Conservation (phyloP, 1,284 basidiomycete species). For the Boletus smithii region DNA sequence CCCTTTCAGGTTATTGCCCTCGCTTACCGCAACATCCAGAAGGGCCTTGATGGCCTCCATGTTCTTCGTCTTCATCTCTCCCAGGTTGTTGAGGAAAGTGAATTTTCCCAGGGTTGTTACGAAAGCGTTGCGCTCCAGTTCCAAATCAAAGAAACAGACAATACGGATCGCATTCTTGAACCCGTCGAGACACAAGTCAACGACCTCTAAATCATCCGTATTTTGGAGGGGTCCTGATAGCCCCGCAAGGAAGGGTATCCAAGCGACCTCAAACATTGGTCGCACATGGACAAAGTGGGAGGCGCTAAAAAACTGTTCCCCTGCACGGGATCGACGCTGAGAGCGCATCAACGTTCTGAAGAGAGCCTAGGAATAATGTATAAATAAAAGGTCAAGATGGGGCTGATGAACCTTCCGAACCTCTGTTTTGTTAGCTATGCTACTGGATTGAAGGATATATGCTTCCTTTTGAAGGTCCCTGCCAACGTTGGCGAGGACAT, state of each 20-base stretch:
- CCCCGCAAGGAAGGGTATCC: constrained; percentile 95
- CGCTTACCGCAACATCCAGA: constrained; percentile 87
- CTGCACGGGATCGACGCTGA: constrained; percentile 72
- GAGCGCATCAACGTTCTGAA: constrained; percentile 88
- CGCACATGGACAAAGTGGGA: constrained; percentile 92
- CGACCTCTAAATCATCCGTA: constrained; percentile 87
- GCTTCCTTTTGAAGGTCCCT: constrained; percentile 92
- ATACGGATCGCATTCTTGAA: constrained; percentile 93
- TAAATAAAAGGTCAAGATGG: constrained; percentile 2
- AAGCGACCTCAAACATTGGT: constrained; percentile 98
- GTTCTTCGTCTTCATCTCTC: constrained; percentile 98
- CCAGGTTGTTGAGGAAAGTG: constrained; percentile 93
- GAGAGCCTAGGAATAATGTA: constrained; percentile 56
- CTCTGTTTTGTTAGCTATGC: constrained; percentile 95
- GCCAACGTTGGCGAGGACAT: constrained; percentile 82
- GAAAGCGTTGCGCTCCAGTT: constrained; percentile 93
- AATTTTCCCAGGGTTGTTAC: constrained; percentile 97
- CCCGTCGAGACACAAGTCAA: constrained; percentile 90
- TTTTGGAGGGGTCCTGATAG: constrained; percentile 90
- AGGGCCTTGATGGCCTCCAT: constrained; percentile 97
- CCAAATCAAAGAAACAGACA: constrained; percentile 92
- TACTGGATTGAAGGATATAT: constrained; percentile 89
- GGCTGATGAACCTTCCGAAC: constrained; percentile 37
- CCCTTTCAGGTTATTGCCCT: constrained; percentile 90
- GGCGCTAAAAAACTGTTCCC: constrained; percentile 90